These are phyloP conservation scores for Brettanomyces anomalus DNA, from an alignment of 805 yeast species.

Conservation along the genomic window DNA sequence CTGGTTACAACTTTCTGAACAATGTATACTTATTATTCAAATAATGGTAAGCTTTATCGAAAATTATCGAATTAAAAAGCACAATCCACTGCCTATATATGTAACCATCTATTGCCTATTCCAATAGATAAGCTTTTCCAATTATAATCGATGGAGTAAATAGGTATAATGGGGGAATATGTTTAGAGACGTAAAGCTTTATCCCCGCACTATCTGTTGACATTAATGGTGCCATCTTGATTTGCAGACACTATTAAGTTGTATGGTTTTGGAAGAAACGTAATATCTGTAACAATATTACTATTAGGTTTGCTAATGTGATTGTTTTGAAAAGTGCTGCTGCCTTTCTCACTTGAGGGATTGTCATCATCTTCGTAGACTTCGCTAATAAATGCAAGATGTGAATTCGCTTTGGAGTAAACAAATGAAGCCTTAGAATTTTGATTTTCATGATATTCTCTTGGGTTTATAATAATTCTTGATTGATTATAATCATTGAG, in stretches of 20 bases:
- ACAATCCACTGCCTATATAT: too few relatives aligned
- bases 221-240: conserved; percentile 54
- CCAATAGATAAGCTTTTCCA: too few relatives aligned
- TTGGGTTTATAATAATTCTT: conserved; percentile 19
- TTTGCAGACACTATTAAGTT: conserved; percentile 60
- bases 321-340: conserved; percentile 17
- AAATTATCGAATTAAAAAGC: too few relatives aligned
- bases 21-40: too few relatives aligned
- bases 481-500: conserved; percentile 25
- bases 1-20: too few relatives aligned
- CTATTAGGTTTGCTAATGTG: conserved; percentile 28
- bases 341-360: conserved; percentile 3
- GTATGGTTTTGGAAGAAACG: conserved; percentile 6
- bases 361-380: conserved; percentile 11
- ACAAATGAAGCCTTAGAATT: conserved; percentile 8
- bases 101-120: too few relatives aligned
- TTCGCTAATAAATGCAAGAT: conserved; percentile 34
- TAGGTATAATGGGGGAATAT: too few relatives aligned
- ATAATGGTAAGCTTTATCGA: too few relatives aligned
- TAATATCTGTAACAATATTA: conserved; percentile 6
- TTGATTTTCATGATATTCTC: background rate
- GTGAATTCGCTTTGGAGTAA: conserved; percentile 30
- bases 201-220: conserved; percentile 32
- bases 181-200: too few relatives aligned
- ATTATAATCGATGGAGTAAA: too few relatives aligned